Conservation (phyloP, 768 basidiomycete genomes). For the Termitomyces sp. region DNA sequence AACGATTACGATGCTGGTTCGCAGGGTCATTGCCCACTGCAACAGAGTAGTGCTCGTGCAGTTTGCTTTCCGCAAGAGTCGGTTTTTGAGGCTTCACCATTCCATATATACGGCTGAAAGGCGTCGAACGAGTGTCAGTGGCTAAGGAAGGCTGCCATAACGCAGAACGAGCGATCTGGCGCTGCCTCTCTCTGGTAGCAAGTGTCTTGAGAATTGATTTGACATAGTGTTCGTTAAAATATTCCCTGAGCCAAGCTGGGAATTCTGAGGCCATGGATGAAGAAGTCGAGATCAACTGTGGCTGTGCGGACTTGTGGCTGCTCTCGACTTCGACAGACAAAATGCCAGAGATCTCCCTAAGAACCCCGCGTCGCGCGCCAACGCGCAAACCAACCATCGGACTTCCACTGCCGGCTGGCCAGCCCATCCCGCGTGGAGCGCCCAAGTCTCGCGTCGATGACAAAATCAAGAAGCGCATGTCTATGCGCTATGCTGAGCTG, state of each 20-base stretch:
- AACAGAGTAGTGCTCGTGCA: constrained; percentile 50
- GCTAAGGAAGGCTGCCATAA: not conserved
- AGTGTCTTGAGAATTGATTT: constrained; percentile 6
- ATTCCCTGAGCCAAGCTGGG: constrained; percentile 13
- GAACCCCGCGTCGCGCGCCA: constrained; percentile 19
- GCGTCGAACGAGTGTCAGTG: not conserved
- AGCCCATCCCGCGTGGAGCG: constrained; percentile 33
- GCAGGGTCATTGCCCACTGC: constrained; percentile 38
- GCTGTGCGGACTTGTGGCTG: constrained; percentile 2
- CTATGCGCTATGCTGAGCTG: constrained; percentile 88
- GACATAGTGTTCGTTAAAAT: constrained; percentile 4
- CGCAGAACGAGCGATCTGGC: constrained; percentile 9
- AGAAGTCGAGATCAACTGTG: not conserved
- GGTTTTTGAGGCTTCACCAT: not conserved
- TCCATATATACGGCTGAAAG: not conserved
- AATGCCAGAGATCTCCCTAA: constrained; percentile 18
- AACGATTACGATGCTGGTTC: constrained; percentile 58
- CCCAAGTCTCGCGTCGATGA: constrained; percentile 67
- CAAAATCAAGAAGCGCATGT: constrained; percentile 96
- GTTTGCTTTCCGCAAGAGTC: not conserved
- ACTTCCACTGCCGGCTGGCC: constrained; percentile 12
- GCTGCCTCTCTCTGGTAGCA: constrained; percentile 11
- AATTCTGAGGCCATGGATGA: not conserved
- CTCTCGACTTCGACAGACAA: constrained; percentile 2
- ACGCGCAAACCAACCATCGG: constrained; percentile 18